phyloP scores from a whole-genome alignment of 2,329 filamentous ascomycete genomes.

The Magnaporthiopsis poae region DNA sequence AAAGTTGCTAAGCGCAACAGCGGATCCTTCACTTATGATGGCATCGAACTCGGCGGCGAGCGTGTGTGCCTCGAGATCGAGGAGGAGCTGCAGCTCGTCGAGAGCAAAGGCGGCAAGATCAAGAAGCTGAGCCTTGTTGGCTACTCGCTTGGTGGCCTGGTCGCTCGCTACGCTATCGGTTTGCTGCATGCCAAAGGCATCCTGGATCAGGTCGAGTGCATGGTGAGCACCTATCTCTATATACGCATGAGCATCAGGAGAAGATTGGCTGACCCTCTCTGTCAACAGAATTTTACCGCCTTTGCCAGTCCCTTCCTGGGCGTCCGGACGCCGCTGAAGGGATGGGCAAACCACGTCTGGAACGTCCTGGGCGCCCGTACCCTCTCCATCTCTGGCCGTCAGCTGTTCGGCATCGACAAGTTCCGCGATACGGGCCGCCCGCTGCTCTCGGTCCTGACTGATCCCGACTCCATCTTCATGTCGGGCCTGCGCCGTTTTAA shows the following conservation, averaged over 20 bases:
- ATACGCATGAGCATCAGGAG: background rate
- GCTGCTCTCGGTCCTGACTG: conserved; percentile 70
- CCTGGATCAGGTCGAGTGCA: conserved; percentile 68
- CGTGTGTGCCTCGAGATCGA: conserved; percentile 59
- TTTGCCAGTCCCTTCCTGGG: conserved; percentile 80
- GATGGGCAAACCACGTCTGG: conserved; percentile 58
- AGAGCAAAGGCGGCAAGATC: conserved; percentile 57
- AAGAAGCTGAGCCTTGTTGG: conserved; percentile 77
- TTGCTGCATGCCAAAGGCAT: conserved; percentile 71
- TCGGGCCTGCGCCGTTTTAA: conserved; percentile 66
- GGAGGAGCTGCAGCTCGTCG: conserved; percentile 47
- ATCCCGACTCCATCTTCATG: conserved; percentile 78
- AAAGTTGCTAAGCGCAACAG: conserved; percentile 63
- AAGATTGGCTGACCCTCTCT: background rate
- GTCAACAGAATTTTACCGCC: conserved; percentile 70
- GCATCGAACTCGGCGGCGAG: conserved; percentile 58
- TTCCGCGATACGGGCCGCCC: conserved; percentile 78
- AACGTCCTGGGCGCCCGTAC: conserved; percentile 77
- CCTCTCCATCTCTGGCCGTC: conserved; percentile 71
- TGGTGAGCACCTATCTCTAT: conserved; percentile 36
- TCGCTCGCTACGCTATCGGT: conserved; percentile 78
- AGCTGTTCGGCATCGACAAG: conserved; percentile 77
- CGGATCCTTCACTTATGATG: conserved; percentile 63
- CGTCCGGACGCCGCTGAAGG: conserved; percentile 59
- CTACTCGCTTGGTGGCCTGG: conserved; percentile 80